phyloP scores from a whole-genome alignment of 441 rosid genomes.

The Omphalea diandra region DNA sequence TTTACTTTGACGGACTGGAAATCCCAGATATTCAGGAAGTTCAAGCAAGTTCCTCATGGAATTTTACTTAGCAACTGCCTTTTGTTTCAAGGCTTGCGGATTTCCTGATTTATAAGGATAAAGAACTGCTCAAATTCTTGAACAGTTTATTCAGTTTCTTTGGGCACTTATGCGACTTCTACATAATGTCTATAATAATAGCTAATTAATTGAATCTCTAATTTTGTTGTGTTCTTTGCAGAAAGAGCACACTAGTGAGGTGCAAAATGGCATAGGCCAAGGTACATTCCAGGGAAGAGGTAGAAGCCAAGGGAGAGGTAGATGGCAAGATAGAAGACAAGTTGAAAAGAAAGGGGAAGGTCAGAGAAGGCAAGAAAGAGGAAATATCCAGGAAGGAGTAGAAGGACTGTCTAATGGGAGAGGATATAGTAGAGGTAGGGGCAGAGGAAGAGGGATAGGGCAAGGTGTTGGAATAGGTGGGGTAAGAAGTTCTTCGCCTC shows the following conservation, averaged over 20 bases:
- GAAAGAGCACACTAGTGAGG: background rate
- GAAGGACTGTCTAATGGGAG: background rate
- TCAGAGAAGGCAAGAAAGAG: background rate
- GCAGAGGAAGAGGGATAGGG: background rate
- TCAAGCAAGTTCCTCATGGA: background rate
- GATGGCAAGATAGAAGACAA: background rate
- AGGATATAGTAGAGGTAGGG: background rate
- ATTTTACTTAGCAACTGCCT: background rate
- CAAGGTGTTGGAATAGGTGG: background rate
- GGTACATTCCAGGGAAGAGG: background rate
- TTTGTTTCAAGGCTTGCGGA: background rate
- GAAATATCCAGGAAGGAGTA: background rate
- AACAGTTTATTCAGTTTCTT: constrained; percentile 1
- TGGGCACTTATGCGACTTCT: background rate
- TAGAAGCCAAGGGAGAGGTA: background rate
- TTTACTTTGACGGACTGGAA: background rate
- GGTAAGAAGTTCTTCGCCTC: background rate
- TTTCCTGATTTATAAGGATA: background rate
- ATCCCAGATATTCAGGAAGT: background rate
- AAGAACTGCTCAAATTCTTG: background rate
- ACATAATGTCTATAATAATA: background rate
- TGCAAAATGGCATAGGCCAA: background rate
- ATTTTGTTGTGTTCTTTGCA: background rate
- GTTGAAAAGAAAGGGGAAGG: constrained; percentile 2
- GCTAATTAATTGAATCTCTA: background rate